These are phyloP conservation scores for Periconia sp. DNA, from an alignment of 2,329 filamentous ascomycete genomes.

Conservation along the genomic window DNA sequence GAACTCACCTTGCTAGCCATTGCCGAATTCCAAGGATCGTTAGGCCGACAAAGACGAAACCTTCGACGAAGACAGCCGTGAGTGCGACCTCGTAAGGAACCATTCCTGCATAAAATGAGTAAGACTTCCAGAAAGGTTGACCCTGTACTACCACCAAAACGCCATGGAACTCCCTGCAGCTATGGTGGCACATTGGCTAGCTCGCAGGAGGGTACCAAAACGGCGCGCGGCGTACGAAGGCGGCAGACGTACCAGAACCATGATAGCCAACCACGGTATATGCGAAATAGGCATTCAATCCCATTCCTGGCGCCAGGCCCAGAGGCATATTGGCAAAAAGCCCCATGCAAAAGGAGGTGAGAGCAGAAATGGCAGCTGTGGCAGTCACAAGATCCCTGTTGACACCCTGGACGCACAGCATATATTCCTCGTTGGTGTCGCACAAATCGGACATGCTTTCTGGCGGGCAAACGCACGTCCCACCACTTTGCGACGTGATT, in stretches of 20 bases:
- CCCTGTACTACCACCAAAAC: conserved; percentile 6
- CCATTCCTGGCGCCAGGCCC: conserved; percentile 76
- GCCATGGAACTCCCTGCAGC: conserved; percentile 6
- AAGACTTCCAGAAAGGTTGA: conserved; percentile 7
- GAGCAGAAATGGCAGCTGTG: conserved; percentile 80
- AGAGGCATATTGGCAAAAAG: conserved; percentile 82
- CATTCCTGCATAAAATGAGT: conserved; percentile 41
- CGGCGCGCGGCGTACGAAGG: conserved; percentile 13
- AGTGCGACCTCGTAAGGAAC: conserved; percentile 78
- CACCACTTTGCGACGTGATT: conserved; percentile 74
- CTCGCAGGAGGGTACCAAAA: conserved; percentile 14
- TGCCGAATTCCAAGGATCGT: conserved; percentile 75
- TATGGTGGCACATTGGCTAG: conserved; percentile 14
- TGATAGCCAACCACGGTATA: conserved; percentile 81
- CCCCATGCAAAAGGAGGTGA: conserved; percentile 84
- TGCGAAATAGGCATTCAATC: conserved; percentile 86
- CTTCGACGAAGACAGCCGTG: conserved; percentile 88
- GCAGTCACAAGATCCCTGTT: conserved; percentile 83
- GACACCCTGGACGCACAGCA: conserved; percentile 66
- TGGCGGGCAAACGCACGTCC: conserved; percentile 74
- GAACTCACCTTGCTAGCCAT: conserved; percentile 59
- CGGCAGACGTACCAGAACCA: conserved; percentile 62
- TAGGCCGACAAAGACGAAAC: conserved; percentile 81
- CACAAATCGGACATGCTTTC: conserved; percentile 59
- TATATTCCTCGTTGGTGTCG: conserved; percentile 62